Conservation (phyloP, 1,284 basidiomycete species). For the Microbotryum lychnidis-dioicae region DNA sequence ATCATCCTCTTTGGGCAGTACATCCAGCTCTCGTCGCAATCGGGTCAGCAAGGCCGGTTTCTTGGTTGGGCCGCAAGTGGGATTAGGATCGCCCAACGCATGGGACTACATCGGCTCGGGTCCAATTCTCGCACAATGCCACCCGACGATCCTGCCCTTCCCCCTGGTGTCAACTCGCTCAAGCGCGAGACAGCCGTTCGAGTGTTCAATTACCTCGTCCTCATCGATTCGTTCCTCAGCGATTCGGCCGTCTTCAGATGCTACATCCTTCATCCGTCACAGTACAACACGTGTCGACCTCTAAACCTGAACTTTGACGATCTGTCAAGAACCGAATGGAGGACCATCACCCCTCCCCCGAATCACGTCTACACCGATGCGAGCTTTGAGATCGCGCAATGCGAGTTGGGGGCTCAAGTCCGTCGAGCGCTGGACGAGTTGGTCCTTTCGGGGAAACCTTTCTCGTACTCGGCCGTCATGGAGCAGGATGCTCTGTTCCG, state of each 20-base stretch:
- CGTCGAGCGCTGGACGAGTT: slow-evolving; percentile 26
- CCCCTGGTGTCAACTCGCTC: slow-evolving; percentile 28
- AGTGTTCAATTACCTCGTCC: slow-evolving; percentile 21
- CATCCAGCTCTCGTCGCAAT: slow-evolving; percentile 28
- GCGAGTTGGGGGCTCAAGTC: slow-evolving; percentile 24
- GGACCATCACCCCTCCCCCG: slow-evolving; percentile 3
- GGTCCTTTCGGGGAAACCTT: slow-evolving; percentile 15
- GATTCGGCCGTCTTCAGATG: slow-evolving; percentile 20
- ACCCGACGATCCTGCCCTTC: slow-evolving; percentile 31
- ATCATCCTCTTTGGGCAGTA: slow-evolving; percentile 23
- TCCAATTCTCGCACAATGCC: slow-evolving; percentile 26
- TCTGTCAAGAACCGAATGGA: slow-evolving; percentile 27
- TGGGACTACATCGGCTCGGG: slow-evolving; percentile 29
- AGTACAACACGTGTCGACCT: slow-evolving; percentile 27
- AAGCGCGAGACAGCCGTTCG: slow-evolving; percentile 29
- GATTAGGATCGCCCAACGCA: slow-evolving; percentile 27
- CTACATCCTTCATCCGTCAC: slow-evolving; percentile 5
- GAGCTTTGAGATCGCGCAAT: slow-evolving; percentile 27
- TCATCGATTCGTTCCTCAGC: slow-evolving; percentile 21
- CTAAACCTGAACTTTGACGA: slow-evolving; percentile 26
- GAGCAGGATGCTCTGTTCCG: slow-evolving; percentile 26
- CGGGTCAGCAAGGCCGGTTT: slow-evolving; percentile 26
- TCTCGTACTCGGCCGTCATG: slow-evolving; percentile 22
- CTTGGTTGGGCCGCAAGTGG: slow-evolving; percentile 25
- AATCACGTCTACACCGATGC: slow-evolving; percentile 22